phyloP scores from a whole-genome alignment of 495 filamentous ascomycete genomes.

The Lasiosphaeria ovina region DNA sequence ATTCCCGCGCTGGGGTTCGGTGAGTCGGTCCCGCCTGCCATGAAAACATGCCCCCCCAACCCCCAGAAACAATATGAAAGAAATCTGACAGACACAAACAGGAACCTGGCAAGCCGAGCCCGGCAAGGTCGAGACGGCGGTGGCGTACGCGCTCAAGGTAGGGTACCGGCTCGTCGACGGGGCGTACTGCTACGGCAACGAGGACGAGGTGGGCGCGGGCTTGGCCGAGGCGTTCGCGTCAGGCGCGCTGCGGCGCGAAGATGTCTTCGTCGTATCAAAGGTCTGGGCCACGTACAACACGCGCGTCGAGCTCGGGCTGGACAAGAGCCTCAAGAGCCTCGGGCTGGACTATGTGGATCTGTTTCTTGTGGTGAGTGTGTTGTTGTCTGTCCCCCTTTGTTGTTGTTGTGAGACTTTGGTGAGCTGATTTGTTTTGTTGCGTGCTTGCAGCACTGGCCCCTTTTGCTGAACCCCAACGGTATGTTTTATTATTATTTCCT shows the following conservation, averaged over 20 bases:
- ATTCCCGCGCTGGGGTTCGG: constrained; percentile 77
- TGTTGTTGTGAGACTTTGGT: background rate
- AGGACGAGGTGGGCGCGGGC: constrained; percentile 55
- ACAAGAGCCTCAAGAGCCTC: constrained; percentile 68
- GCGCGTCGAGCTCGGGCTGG: constrained; percentile 62
- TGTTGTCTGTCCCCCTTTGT: background rate
- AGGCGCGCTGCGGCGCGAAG: constrained; percentile 68
- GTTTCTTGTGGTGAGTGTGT: constrained; percentile 53
- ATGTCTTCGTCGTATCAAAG: constrained; percentile 82
- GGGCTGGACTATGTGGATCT: constrained; percentile 80
- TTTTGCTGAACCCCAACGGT: constrained; percentile 77
- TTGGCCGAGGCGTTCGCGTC: constrained; percentile 61
- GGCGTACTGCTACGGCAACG: constrained; percentile 60
- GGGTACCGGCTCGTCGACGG: constrained; percentile 67
- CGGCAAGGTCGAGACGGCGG: constrained; percentile 57
- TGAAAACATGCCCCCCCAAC: constrained; percentile 3
- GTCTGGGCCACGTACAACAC: constrained; percentile 78
- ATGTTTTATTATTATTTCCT: constrained; percentile 16
- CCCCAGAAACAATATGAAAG: no score
- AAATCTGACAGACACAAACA: constrained; percentile 20
- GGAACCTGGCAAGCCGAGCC: constrained; percentile 74
- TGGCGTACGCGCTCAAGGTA: constrained; percentile 53
- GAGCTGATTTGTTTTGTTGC: constrained; percentile 28
- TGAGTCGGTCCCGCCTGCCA: constrained; percentile 30
- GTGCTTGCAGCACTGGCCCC: constrained; percentile 63